Percentiles rank a stretch among this genome's conserved stretches.
Evolutionary conservation across 768 basidiomycete genomes (phyloP).

Genomic region (Suillus variegatus): DNA sequence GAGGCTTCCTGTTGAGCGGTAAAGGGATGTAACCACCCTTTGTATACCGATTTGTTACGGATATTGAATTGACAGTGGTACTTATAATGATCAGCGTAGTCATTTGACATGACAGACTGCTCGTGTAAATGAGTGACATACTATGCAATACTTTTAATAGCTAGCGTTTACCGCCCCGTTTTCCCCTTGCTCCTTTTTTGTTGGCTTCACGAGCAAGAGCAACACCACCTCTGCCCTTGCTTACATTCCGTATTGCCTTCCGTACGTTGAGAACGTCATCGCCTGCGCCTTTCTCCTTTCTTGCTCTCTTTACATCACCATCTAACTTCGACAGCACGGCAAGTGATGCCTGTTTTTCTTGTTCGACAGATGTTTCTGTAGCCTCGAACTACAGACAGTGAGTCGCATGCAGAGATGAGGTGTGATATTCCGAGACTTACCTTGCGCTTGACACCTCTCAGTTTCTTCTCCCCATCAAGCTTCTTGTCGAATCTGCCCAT

Average conservation of each 20-base stretch:
- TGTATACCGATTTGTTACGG: background rate
- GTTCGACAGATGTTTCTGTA: slow-evolving; percentile 59
- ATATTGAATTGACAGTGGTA: slow-evolving; percentile 2
- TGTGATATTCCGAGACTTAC: slow-evolving; percentile 36
- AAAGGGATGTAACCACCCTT: background rate
- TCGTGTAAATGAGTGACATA: background rate
- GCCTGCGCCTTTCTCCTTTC: slow-evolving; percentile 43
- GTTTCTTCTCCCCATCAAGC: slow-evolving; percentile 90
- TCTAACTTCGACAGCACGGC: slow-evolving; percentile 79
- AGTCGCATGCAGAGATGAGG: slow-evolving; percentile 1
- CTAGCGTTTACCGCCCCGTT: slow-evolving; percentile 32
- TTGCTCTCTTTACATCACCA: slow-evolving; percentile 57
- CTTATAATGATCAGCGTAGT: background rate
- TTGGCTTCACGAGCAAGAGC: slow-evolving; percentile 50
- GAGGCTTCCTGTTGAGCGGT: slow-evolving; percentile 28
- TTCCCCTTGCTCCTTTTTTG: slow-evolving; percentile 26
- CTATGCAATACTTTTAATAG: background rate
- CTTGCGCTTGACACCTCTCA: slow-evolving; percentile 90
- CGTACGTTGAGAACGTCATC: slow-evolving; percentile 76
- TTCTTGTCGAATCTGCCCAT: slow-evolving; percentile 93
- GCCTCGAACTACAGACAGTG: slow-evolving; percentile 73
- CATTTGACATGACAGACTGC: background rate
- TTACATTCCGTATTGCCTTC: slow-evolving; percentile 82
- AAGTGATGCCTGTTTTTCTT: slow-evolving; percentile 75
- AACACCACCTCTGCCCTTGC: slow-evolving; percentile 65